A percentile compares a stretch with the other conserved stretches of the same genome.
Evolutionary conservation across 163 green algal species (phyloP).

Genomic region (Chlorella variabilis): DNA sequence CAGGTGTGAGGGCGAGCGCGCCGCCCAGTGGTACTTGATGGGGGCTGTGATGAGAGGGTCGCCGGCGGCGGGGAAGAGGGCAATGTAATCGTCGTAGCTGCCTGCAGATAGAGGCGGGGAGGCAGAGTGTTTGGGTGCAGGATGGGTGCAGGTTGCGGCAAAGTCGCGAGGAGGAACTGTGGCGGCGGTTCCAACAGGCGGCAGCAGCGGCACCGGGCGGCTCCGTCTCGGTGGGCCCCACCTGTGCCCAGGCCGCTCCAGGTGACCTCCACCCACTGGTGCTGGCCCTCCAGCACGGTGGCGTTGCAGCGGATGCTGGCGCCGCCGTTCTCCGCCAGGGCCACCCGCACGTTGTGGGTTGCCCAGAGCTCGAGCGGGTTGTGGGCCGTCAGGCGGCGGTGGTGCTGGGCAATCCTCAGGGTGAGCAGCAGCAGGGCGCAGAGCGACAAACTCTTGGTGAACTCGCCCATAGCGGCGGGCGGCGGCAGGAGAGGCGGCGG

Average conservation of each 20-base stretch:
- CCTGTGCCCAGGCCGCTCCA: constrained; percentile 54
- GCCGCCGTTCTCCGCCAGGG: background rate
- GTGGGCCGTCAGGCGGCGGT: background rate
- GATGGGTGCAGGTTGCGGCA: background rate
- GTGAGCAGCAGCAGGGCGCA: background rate
- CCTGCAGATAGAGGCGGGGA: background rate
- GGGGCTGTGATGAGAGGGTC: constrained; percentile 50
- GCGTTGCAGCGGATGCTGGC: constrained; percentile 44
- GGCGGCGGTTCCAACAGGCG: background rate
- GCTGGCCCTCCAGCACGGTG: constrained; percentile 32
- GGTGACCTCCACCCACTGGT: constrained; percentile 62
- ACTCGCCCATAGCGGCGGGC: no score
- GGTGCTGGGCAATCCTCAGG: background rate
- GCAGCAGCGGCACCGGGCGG: background rate
- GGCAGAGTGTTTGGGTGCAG: background rate
- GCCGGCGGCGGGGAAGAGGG: constrained; percentile 57
- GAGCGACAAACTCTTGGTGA: no score
- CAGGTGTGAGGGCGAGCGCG: constrained; percentile 49
- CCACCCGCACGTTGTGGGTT: background rate
- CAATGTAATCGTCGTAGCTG: constrained; percentile 63
- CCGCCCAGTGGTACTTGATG: constrained; percentile 73
- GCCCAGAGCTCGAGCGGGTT: constrained; percentile 29
- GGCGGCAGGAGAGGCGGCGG: no score
- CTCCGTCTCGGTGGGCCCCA: background rate
- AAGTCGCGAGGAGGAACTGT: no score